Evolutionary conservation across 2,329 filamentous ascomycete genomes (phyloP).

Genomic region (Phialemoniopsis sp.): DNA sequence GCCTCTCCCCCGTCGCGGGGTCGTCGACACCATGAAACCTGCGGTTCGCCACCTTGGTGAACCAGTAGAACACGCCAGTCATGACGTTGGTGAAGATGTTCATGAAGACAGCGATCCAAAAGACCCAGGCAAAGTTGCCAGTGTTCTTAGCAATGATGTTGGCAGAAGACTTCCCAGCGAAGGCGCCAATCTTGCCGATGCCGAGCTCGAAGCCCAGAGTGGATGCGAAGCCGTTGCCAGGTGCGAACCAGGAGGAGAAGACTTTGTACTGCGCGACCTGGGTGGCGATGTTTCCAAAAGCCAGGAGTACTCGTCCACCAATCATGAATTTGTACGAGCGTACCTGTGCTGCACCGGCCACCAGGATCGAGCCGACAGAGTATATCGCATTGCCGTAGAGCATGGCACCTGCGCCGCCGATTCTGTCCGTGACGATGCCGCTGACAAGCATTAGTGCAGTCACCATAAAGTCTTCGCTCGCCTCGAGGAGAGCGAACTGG

Average conservation of each 20-base stretch:
- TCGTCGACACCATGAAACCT: slow-evolving; percentile 43
- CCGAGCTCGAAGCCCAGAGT: slow-evolving; percentile 56
- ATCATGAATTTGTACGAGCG: slow-evolving; percentile 58
- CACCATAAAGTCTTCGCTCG: slow-evolving; percentile 58
- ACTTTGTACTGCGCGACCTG: slow-evolving; percentile 61
- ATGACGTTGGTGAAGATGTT: slow-evolving; percentile 56
- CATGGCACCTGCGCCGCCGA: slow-evolving; percentile 52
- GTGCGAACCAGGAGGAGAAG: slow-evolving; percentile 60
- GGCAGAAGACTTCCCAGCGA: slow-evolving; percentile 55
- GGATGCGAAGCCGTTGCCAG: slow-evolving; percentile 55
- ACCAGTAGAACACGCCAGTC: slow-evolving; percentile 49
- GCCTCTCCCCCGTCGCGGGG: slow-evolving; percentile 49
- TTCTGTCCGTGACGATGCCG: slow-evolving; percentile 52
- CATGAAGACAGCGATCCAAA: slow-evolving; percentile 58
- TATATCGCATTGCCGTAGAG: slow-evolving; percentile 57
- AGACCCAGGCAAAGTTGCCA: slow-evolving; percentile 57
- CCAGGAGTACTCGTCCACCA: slow-evolving; percentile 45
- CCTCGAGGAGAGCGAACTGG: slow-evolving; percentile 52
- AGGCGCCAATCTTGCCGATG: slow-evolving; percentile 55
- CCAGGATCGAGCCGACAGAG: slow-evolving; percentile 50
- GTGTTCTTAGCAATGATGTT: slow-evolving; percentile 54
- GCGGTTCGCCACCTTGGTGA: slow-evolving; percentile 44
- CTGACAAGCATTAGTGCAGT: slow-evolving; percentile 49
- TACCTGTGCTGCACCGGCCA: slow-evolving; percentile 51
- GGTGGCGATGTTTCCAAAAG: slow-evolving; percentile 57